Evolutionary conservation across 176 grass and related monocot species (phyloP).

Genomic region (Poa annua): DNA sequence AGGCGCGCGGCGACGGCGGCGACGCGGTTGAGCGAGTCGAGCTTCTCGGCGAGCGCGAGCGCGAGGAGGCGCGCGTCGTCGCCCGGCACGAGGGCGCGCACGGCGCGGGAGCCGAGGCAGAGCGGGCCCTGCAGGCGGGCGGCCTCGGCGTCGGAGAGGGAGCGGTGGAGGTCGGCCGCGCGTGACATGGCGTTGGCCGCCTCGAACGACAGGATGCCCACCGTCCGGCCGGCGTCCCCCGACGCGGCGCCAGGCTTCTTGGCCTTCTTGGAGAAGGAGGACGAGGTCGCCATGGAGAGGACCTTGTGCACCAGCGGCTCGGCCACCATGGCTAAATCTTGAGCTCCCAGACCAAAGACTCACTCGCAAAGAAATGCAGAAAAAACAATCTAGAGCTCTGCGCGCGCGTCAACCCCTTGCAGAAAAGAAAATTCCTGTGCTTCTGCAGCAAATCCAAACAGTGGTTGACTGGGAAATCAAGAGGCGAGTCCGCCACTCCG

Average conservation of each 20-base stretch:
- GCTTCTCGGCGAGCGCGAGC: slow-evolving; percentile 86
- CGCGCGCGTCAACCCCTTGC: slow-evolving; percentile 10
- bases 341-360: not conserved
- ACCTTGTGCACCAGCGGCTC: slow-evolving; percentile 82
- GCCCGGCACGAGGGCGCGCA: slow-evolving; percentile 74
- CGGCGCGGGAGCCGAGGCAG: slow-evolving; percentile 63
- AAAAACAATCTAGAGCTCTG: not conserved
- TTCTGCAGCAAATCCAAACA: too few relatives aligned
- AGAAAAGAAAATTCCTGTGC: not conserved
- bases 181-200: slow-evolving; percentile 90
- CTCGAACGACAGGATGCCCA: slow-evolving; percentile 93
- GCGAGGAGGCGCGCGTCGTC: slow-evolving; percentile 77
- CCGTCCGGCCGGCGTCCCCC: slow-evolving; percentile 13
- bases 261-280: slow-evolving; percentile 61
- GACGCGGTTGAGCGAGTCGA: slow-evolving; percentile 84
- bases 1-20: slow-evolving; percentile 74
- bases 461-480: too few relatives aligned
- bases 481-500: not conserved
- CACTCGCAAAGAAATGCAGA: not conserved
- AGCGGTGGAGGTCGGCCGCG: slow-evolving; percentile 72
- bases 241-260: slow-evolving; percentile 4
- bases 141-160: slow-evolving; percentile 78
- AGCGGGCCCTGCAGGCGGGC: slow-evolving; percentile 51
- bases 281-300: slow-evolving; percentile 57
- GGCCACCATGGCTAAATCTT: slow-evolving; percentile 52